Conservation (phyloP, 2,329 filamentous ascomycete species). For the Paraphaeosphaeria sporulosa region DNA sequence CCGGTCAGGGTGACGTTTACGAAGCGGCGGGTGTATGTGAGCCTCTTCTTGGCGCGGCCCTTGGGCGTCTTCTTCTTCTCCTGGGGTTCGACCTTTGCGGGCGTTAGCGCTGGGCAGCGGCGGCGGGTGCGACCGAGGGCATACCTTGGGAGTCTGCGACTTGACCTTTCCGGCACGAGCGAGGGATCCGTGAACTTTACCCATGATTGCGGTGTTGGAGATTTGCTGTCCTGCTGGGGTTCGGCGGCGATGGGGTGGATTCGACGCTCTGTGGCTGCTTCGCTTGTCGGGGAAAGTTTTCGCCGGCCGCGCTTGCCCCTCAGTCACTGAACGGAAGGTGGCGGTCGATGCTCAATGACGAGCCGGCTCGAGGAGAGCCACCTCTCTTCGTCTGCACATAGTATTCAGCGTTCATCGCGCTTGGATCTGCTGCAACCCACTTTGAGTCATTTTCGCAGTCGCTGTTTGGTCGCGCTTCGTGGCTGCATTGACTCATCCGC, state of each 20-base stretch:
- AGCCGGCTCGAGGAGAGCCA: background rate
- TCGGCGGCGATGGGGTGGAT: constrained; percentile 1
- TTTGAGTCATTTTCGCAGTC: constrained; percentile 5
- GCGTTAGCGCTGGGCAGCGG: constrained; percentile 28
- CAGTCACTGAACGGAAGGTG: background rate
- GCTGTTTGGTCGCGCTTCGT: background rate
- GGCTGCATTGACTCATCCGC: constrained; percentile 10
- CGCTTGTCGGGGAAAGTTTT: constrained; percentile 13
- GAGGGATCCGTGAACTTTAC: constrained; percentile 93
- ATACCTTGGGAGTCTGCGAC: constrained; percentile 43
- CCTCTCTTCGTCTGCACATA: background rate
- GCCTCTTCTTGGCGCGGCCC: constrained; percentile 96
- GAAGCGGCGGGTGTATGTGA: constrained; percentile 96
- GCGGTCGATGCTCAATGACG: constrained; percentile 8
- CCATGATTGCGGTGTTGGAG: constrained; percentile 65
- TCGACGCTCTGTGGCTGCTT: constrained; percentile 10
- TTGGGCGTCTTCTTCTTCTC: constrained; percentile 98
- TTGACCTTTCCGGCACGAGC: constrained; percentile 98
- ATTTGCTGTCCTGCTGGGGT: constrained; percentile 13
- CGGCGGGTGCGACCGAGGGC: background rate
- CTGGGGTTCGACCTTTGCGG: constrained; percentile 77
- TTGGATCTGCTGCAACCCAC: background rate
- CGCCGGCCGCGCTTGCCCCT: constrained; percentile 13
- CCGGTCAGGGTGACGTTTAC: constrained; percentile 97
- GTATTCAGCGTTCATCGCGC: background rate